These are phyloP conservation scores for Lasiodiplodia citricola DNA, from an alignment of 2,329 filamentous ascomycete species.

Conservation along the genomic window DNA sequence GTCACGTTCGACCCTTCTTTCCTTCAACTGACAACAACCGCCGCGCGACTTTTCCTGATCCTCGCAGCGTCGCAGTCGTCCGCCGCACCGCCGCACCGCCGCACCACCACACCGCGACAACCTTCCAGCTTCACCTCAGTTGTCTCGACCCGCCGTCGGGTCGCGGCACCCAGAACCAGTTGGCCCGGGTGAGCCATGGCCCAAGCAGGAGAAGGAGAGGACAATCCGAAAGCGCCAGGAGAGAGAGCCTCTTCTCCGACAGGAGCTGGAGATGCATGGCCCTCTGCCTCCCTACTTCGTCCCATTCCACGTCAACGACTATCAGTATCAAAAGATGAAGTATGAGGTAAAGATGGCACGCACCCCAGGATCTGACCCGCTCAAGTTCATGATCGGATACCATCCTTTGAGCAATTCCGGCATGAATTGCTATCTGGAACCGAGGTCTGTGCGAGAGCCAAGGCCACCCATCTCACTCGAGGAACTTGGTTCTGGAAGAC, in stretches of 20 bases:
- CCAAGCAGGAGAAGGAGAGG: background rate
- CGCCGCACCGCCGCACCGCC: no score
- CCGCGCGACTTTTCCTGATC: no score
- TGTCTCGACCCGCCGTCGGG: no score
- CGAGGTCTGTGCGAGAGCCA: background rate
- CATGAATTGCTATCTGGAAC: background rate
- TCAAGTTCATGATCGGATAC: background rate
- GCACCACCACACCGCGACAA: no score
- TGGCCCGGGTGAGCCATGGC: no score
- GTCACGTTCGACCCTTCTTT: no score
- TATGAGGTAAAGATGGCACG: background rate
- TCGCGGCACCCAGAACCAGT: no score
- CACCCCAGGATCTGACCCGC: accelerated
- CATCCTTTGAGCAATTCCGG: background rate
- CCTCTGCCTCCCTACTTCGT: background rate
- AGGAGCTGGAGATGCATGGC: background rate
- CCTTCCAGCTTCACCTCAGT: no score
- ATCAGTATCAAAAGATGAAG: background rate
- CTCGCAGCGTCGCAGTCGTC: no score
- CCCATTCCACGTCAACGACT: background rate
- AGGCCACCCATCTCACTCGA: background rate
- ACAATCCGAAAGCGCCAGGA: background rate
- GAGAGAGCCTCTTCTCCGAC: background rate
- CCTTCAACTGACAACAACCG: no score
- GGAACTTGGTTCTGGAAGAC: background rate